Conservation (phyloP, 495 filamentous ascomycete species). For the Daldinia vernicosa region DNA sequence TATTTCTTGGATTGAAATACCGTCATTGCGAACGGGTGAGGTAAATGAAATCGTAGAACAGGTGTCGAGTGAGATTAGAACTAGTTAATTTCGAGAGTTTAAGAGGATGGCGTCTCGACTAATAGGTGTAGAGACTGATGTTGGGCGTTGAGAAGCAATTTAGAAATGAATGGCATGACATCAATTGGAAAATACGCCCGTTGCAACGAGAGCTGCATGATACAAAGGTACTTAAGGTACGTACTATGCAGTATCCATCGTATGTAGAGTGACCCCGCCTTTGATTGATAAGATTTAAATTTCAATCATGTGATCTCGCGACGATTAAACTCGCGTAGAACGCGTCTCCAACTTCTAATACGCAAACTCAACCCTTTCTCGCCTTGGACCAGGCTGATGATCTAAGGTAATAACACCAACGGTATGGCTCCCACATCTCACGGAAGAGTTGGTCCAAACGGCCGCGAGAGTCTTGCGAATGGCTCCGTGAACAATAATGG, state of each 20-base stretch:
- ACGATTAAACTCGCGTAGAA: constrained; percentile 35
- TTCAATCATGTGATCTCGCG: constrained; percentile 35
- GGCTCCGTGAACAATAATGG: constrained; percentile 33
- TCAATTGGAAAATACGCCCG: neutral
- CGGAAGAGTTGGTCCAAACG: constrained; percentile 37
- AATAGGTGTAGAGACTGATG: neutral
- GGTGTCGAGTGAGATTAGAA: too few relatives aligned
- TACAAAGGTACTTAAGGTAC: neutral
- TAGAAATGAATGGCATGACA: neutral
- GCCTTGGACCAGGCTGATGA: neutral
- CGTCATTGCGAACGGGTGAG: constrained; percentile 63
- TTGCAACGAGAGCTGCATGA: neutral
- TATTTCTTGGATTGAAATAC: constrained; percentile 79
- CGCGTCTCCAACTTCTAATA: constrained; percentile 27
- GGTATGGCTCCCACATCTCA: constrained; percentile 51
- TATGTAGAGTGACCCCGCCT: neutral
- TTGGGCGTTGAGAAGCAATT: neutral
- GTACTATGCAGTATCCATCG: neutral
- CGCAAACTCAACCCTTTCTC: constrained; percentile 2
- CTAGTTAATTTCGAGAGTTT: too few relatives aligned
- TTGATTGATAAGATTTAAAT: neutral
- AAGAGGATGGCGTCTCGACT: too few relatives aligned
- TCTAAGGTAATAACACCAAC: constrained; percentile 27
- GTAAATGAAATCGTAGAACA: neutral
- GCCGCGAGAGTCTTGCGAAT: constrained; percentile 33